Evolutionary conservation across 805 yeast genomes (phyloP), one percentile per base, ranked within the genome.

Genomic region (Ascoidea tarda): DNA sequence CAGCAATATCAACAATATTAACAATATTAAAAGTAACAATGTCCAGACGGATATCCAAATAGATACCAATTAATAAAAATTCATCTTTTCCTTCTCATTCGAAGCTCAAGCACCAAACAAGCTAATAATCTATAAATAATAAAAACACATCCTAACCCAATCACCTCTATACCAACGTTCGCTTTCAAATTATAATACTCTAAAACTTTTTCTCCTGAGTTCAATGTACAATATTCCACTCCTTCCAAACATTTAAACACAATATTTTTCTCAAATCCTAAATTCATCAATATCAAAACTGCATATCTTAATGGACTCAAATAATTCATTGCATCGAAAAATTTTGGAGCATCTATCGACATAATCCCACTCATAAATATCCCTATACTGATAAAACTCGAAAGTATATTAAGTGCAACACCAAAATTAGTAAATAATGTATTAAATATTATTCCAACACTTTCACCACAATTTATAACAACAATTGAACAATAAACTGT

Each of bases 301-400:
- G 81, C 82, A 61, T 84, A 88, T 60, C 83, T 84, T 57, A 84
- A 64, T 3, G 96, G 96, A 51, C 82, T 82, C n/a, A 84, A 59
- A 66, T 80, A 88, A 64, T 87, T 87, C 62, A 85, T 66, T 0
- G 81, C 95, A 56, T 73, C 72, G 61, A 87, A 72, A 49, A 88
- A 79, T 1, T 66, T 68, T 32, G 84, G 84, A 83, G 87, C 78
- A n/a, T 81, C 72, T 59, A 87, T 69, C 0, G 96, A 84, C 81
- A 88, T 74, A 8, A 89, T 69, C 4, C 96, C 96, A 1, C 87
- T 85, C 93, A 88, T 84, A 58, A 84, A 78, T 5, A 84, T 78
- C 5, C 91, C 93, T 50, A 87, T 67, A 2, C 87, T 78, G 51
- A 85, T 68, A 33, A 84, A 63, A 6, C 80, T 74, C 0, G 90